phyloP scores from a whole-genome alignment of 495 filamentous ascomycete species.

The Penicillium fimorum region DNA sequence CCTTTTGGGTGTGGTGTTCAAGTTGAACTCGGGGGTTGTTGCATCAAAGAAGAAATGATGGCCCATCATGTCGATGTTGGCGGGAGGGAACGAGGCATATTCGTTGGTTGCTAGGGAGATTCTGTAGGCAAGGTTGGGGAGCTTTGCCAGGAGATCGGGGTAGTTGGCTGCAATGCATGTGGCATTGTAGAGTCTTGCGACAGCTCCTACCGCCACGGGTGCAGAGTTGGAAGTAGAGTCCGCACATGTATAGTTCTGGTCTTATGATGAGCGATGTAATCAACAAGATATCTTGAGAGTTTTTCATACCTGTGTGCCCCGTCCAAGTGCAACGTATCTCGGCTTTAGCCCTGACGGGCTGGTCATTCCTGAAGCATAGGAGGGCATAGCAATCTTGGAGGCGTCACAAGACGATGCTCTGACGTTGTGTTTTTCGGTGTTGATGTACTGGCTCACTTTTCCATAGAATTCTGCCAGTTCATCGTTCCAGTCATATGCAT shows the following conservation, averaged over 20 bases:
- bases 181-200: slow-evolving; percentile 84
- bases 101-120: slow-evolving; percentile 43
- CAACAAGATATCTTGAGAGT: not conserved
- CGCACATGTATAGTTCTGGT: slow-evolving; percentile 85
- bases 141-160: slow-evolving; percentile 58
- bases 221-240: slow-evolving; percentile 50
- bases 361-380: slow-evolving; percentile 51
- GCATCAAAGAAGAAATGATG: slow-evolving; percentile 72
- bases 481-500: slow-evolving; percentile 40
- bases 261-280: slow-evolving; percentile 7
- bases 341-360: slow-evolving; percentile 56
- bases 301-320: slow-evolving; percentile 62
- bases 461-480: slow-evolving; percentile 38
- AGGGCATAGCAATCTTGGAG: slow-evolving; percentile 40
- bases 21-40: slow-evolving; percentile 76
- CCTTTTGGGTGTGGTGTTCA: slow-evolving; percentile 53
- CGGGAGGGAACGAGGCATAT: slow-evolving; percentile 37
- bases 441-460: slow-evolving; percentile 42
- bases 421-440: slow-evolving; percentile 18
- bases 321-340: slow-evolving; percentile 79
- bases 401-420: slow-evolving; percentile 35
- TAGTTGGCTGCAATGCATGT: slow-evolving; percentile 71
- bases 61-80: slow-evolving; percentile 63
- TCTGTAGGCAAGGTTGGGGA: slow-evolving; percentile 41
- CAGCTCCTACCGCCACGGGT: slow-evolving; percentile 69